phyloP scores from a whole-genome alignment of 257 asterid genomes.

The Penstemon davidsonii region DNA sequence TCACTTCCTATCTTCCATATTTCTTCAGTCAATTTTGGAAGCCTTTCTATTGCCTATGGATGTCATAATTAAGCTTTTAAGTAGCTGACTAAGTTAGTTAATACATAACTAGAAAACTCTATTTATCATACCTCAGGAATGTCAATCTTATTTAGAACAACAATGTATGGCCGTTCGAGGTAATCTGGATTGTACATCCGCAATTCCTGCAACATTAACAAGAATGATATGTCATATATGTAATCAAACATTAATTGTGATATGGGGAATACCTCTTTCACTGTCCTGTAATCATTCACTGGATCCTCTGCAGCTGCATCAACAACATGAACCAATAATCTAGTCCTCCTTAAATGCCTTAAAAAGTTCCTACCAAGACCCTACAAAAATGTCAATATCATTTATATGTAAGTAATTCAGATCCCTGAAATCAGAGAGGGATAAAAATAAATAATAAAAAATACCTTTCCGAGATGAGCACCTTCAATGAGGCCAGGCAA shows the following conservation, averaged over 20 bases:
- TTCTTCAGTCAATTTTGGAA: slow-evolving; percentile 61
- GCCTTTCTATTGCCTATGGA: slow-evolving; percentile 68
- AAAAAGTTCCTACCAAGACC: slow-evolving; percentile 96
- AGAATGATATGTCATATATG: neutral
- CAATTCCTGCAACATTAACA: slow-evolving; percentile 64
- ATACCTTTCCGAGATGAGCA: slow-evolving; percentile 98
- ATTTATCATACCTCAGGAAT: slow-evolving; percentile 68
- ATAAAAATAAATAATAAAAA: neutral
- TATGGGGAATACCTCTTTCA: slow-evolving; percentile 66
- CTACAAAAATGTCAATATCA: slow-evolving; percentile 36
- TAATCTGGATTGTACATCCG: slow-evolving; percentile 97
- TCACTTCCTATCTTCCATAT: slow-evolving; percentile 67
- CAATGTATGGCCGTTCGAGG: slow-evolving; percentile 88
- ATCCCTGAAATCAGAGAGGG: neutral
- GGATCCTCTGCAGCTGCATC: slow-evolving; percentile 87
- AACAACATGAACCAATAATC: slow-evolving; percentile 89
- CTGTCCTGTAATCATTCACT: slow-evolving; percentile 81
- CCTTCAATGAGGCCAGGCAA: slow-evolving; percentile 99
- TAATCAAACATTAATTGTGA: neutral
- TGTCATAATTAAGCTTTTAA: slow-evolving; percentile 13
- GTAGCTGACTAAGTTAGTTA: slow-evolving; percentile 7
- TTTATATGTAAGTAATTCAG: neutral
- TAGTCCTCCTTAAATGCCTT: slow-evolving; percentile 97
- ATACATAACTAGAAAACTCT: neutral
- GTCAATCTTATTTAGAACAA: slow-evolving; percentile 86